Base-by-base conservation (phyloP, 208 protist genomes). In the Trypanosoma conorhini region DNA sequence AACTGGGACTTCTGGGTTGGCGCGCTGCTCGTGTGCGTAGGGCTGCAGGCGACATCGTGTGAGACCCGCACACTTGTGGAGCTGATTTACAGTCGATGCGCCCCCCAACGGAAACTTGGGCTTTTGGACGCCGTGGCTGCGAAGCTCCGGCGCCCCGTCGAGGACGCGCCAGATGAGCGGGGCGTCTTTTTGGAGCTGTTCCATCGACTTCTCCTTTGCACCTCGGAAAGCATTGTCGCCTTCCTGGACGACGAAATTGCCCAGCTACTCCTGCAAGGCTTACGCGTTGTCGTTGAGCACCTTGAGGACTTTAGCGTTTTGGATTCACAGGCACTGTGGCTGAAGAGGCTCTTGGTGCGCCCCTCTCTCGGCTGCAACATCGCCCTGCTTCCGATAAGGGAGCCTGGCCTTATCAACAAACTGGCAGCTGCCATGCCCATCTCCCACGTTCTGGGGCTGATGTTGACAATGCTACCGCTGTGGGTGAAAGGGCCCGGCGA, bases 251-350 rank as follows among this genome's bases (percentile, higher is more conserved):
- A 69, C 24, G 70, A 69, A 64, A 46, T 75, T 21, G 4, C 22
- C 8, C n/a, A 62, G 9, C 21, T 75, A 31, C 33, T 75, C 56
- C 24, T 64, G 19, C 21, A 46, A 22, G 24, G 21, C 22, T 35
- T 91, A 19, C 50, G 38, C 8, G 60, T 72, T 13, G 72, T 83
- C 12, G 64, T 85, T 7, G 46, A 74, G 2, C 76, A 81, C 24
- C 65, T 77, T 19, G 26, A 21, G 2, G 54, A 59, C 5, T 76
- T 82, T 57, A 55, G 68, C 35, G 24, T 24, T 10, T 60, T 77
- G 8, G 87, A 92, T 69, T 73, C 87, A 40, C 46, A 40, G 5
- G 83, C 79, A 21, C 28, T 31, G 54, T 92, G 87, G 87, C 64
- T 89, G 48, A 62, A 62, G 12, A 35, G 50, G 35, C 82, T 85